These are phyloP conservation scores for Capsicum pubescens DNA, from an alignment of 257 asterid genomes.

Conservation along the genomic window DNA sequence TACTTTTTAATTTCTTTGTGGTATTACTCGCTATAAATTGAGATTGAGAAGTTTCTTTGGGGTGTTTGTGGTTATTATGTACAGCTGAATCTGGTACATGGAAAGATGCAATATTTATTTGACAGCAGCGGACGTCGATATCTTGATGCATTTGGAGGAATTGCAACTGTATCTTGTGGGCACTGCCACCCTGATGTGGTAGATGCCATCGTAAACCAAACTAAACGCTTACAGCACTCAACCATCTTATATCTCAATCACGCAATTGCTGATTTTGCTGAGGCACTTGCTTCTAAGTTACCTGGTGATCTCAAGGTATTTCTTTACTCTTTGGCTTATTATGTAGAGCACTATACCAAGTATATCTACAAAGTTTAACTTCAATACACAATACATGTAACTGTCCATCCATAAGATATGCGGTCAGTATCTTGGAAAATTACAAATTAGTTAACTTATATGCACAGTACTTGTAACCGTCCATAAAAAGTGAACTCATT, in stretches of 20 bases:
- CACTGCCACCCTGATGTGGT: slow-evolving; percentile 97
- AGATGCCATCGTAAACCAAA: slow-evolving; percentile 74
- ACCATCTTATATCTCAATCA: slow-evolving; percentile 79
- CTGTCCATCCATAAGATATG: background rate
- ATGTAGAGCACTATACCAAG: background rate
- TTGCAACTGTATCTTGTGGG: slow-evolving; percentile 88
- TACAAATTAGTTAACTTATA: background rate
- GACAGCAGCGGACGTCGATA: slow-evolving; percentile 83
- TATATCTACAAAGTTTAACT: background rate
- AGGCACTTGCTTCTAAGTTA: slow-evolving; percentile 81
- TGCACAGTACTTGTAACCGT: background rate
- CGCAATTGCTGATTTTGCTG: slow-evolving; percentile 84
- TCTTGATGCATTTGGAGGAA: slow-evolving; percentile 91
- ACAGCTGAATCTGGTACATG: slow-evolving; percentile 86
- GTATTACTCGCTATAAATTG: background rate
- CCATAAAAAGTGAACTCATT: background rate
- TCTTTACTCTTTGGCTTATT: background rate
- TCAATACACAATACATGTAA: background rate
- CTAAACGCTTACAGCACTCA: slow-evolving; percentile 81
- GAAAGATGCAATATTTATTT: slow-evolving; percentile 91
- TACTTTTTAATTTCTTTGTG: background rate
- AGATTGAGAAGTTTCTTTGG: background rate
- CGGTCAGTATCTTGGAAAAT: background rate
- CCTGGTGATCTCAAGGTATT: slow-evolving; percentile 93
- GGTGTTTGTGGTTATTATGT: slow-evolving; percentile 22